Evolutionary conservation across 164 flowering plant genomes (phyloP).

Genomic region (Brasenia schreberi): DNA sequence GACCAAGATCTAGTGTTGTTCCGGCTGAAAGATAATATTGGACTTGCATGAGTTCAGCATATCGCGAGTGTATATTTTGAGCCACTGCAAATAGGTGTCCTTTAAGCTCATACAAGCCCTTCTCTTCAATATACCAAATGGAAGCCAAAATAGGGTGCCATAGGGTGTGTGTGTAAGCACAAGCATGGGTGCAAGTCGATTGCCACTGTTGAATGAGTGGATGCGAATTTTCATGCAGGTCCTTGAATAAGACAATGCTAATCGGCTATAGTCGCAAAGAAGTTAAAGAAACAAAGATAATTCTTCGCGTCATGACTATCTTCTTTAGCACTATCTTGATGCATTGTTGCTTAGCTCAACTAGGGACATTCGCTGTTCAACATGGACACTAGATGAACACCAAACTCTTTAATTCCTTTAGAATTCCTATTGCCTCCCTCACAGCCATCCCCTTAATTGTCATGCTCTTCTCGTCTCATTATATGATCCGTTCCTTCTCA

Average conservation of each 20-base stretch:
- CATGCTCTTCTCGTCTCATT: conserved; percentile 29
- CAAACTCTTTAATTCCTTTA: conserved; percentile 15
- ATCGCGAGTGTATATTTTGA: no score
- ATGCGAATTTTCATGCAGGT: not conserved
- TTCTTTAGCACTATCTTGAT: conserved; percentile 40
- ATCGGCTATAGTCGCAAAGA: conserved; percentile 38
- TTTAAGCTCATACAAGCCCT: no score
- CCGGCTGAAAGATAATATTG: no score
- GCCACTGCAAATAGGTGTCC: no score
- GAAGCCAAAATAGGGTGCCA: no score
- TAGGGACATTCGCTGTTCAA: conserved; percentile 47
- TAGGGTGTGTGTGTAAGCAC: no score
- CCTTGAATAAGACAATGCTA: conserved; percentile 12
- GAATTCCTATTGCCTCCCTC: conserved; percentile 42
- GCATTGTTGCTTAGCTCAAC: conserved; percentile 55
- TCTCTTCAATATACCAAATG: no score
- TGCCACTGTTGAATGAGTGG: not conserved
- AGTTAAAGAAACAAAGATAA: conserved; percentile 44
- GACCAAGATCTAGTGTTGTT: no score
- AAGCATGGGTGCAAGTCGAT: no score
- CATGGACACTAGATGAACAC: conserved; percentile 52
- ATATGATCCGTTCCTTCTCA: conserved; percentile 31
- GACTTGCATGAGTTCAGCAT: no score
- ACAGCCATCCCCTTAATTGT: conserved; percentile 34
- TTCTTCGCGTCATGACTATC: conserved; percentile 33